phyloP scores from a whole-genome alignment of 225 moss, liverwort and hornwort genomes.

The Polytrichum formosum region DNA sequence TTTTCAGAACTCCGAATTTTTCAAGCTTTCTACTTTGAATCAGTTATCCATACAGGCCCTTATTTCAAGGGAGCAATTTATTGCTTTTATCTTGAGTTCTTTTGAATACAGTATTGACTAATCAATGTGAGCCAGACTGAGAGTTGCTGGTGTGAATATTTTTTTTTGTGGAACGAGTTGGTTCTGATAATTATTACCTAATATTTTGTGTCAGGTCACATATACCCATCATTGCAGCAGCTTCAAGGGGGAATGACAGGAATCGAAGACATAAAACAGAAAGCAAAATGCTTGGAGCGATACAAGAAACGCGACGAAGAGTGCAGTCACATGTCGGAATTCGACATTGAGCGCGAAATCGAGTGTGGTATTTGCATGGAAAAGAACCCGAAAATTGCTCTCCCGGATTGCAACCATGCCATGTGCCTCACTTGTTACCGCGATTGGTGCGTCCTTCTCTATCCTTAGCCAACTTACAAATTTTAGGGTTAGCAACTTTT shows the following conservation, averaged over 20 bases:
- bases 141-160: no score
- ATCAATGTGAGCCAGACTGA: no score
- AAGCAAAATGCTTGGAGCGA: slow-evolving; percentile 85
- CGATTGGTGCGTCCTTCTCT: slow-evolving; percentile 63
- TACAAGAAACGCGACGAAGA: slow-evolving; percentile 98
- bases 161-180: no score
- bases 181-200: no score
- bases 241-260: slow-evolving; percentile 90
- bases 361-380: slow-evolving; percentile 99
- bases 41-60: no score
- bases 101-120: no score
- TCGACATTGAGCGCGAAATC: slow-evolving; percentile 89
- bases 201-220: slow-evolving; percentile 56
- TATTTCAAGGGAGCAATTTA: no score
- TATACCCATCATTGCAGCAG: slow-evolving; percentile 96
- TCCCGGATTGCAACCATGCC: slow-evolving; percentile 96
- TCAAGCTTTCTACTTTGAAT: no score
- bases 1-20: no score
- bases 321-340: slow-evolving; percentile 89
- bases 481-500: no score
- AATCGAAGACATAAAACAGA: slow-evolving; percentile 94
- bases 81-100: no score
- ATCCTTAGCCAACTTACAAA: no score
- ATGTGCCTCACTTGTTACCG: slow-evolving; percentile 98
- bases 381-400: slow-evolving; percentile 88